phyloP scores from a whole-genome alignment of 805 yeast genomes.

The Nakazawaea ishiwadae region DNA sequence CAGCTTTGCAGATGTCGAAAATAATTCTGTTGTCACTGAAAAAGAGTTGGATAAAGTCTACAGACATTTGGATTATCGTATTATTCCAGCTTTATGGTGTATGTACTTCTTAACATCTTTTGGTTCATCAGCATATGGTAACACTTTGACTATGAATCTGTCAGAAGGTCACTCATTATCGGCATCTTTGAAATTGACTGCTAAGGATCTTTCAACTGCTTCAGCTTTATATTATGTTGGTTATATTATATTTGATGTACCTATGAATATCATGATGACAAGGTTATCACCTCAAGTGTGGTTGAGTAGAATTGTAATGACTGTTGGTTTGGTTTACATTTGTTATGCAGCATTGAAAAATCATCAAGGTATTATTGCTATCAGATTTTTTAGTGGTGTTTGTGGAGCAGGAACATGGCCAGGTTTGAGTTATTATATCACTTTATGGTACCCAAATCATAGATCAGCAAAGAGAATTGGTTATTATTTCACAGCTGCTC shows the following conservation, averaged over 20 bases:
- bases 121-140: slow-evolving; percentile 74
- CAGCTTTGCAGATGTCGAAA: neutral
- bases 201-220: slow-evolving; percentile 65
- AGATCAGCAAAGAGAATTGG: slow-evolving; percentile 78
- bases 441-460: slow-evolving; percentile 81
- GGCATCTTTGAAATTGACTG: slow-evolving; percentile 43
- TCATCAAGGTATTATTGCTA: slow-evolving; percentile 60
- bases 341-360: slow-evolving; percentile 64
- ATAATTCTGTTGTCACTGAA: slow-evolving; percentile 17
- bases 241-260: slow-evolving; percentile 78
- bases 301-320: slow-evolving; percentile 71
- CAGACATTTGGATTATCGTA: slow-evolving; percentile 60
- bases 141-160: slow-evolving; percentile 73
- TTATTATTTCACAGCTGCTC: slow-evolving; percentile 89
- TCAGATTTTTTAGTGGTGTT: slow-evolving; percentile 67
- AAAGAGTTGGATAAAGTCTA: slow-evolving; percentile 49
- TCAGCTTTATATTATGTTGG: slow-evolving; percentile 82
- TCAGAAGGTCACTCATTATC: slow-evolving; percentile 55
- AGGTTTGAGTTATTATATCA: slow-evolving; percentile 77
- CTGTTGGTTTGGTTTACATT: slow-evolving; percentile 73
- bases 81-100: slow-evolving; percentile 80
- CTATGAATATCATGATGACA: slow-evolving; percentile 87
- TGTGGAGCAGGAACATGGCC: slow-evolving; percentile 92
- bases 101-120: slow-evolving; percentile 75
- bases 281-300: slow-evolving; percentile 78